Evolutionary conservation across 2,329 filamentous ascomycete genomes (phyloP).

Genomic region (Colletotrichum cuscutae): DNA sequence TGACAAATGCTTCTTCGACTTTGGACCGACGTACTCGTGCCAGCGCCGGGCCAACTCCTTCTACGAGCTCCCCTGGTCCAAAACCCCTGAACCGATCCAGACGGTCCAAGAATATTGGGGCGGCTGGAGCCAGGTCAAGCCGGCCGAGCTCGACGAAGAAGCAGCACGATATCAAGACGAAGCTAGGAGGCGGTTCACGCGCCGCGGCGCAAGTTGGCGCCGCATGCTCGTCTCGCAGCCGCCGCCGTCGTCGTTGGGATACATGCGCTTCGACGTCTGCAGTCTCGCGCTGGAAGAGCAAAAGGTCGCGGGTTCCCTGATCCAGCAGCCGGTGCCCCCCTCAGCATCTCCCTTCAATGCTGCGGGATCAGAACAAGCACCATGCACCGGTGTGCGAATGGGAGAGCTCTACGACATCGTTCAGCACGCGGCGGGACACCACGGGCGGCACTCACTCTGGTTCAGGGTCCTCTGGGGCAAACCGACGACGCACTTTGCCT

Average conservation of each 20-base stretch:
- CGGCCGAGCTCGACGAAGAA: background rate
- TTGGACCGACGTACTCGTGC: slow-evolving; percentile 24
- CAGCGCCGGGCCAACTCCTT: slow-evolving; percentile 27
- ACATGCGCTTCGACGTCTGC: slow-evolving; percentile 20
- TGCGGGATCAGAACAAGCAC: background rate
- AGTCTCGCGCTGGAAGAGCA: slow-evolving; percentile 3
- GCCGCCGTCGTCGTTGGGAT: slow-evolving; percentile 20
- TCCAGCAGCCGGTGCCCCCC: background rate
- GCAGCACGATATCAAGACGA: background rate
- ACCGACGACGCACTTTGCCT: slow-evolving; percentile 2
- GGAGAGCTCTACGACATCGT: slow-evolving; percentile 36
- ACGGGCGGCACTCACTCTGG: slow-evolving; percentile 29
- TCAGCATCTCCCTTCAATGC: background rate
- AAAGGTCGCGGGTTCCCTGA: slow-evolving; percentile 8
- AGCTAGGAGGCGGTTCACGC: slow-evolving; percentile 13
- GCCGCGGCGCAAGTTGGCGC: slow-evolving; percentile 37
- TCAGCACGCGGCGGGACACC: slow-evolving; percentile 19
- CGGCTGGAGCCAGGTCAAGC: slow-evolving; percentile 11
- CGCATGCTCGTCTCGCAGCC: slow-evolving; percentile 39
- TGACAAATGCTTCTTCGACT: slow-evolving; percentile 33
- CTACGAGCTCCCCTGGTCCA: slow-evolving; percentile 29
- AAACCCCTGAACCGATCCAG: background rate
- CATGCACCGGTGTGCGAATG: slow-evolving; percentile 33
- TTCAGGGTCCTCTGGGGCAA: slow-evolving; percentile 28
- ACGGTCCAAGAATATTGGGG: slow-evolving; percentile 20